These are phyloP conservation scores for Fusarium annulatum DNA, from an alignment of 2,329 filamentous ascomycete genomes.

Conservation along the genomic window DNA sequence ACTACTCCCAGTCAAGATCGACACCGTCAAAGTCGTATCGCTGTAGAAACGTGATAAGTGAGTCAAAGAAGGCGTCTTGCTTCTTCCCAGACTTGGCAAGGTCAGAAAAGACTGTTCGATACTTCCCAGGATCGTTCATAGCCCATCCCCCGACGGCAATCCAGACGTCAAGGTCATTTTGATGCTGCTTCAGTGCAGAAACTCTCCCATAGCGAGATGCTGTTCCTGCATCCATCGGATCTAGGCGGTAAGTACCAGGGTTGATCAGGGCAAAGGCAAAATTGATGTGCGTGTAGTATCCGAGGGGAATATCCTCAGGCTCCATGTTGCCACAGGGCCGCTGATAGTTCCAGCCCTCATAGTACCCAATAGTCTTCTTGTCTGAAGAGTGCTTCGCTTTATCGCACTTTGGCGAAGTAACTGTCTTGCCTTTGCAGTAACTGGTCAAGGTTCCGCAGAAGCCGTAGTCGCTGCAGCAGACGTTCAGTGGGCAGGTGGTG, in stretches of 20 bases:
- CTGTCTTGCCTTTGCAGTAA: not conserved
- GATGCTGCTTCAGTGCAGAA: conserved; percentile 37
- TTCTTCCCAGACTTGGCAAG: not conserved
- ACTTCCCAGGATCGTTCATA: not conserved
- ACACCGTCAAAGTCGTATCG: not conserved
- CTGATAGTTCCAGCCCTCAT: conserved; percentile 42
- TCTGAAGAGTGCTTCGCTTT: conserved; percentile 2
- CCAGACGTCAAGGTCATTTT: conserved; percentile 46
- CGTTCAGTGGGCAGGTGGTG: conserved; percentile 48
- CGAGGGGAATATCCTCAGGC: conserved; percentile 39
- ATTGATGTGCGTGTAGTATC: conserved; percentile 49
- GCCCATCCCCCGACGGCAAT: conserved; percentile 7
- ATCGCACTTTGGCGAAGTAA: not conserved
- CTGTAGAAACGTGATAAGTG: rapidly evolving
- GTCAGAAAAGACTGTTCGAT: rapidly evolving
- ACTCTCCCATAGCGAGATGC: not conserved
- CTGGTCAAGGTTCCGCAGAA: conserved; percentile 46
- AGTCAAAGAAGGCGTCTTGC: not conserved
- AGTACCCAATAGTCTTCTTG: conserved; percentile 44
- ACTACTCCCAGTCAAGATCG: not conserved
- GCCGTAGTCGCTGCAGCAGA: conserved; percentile 51
- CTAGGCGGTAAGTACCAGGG: conserved; percentile 44
- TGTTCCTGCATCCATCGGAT: conserved; percentile 1
- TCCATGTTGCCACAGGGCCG: conserved; percentile 39
- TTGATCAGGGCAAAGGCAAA: conserved; percentile 51